Conservation (phyloP, 768 basidiomycete species). For the Amanita phalloides region DNA sequence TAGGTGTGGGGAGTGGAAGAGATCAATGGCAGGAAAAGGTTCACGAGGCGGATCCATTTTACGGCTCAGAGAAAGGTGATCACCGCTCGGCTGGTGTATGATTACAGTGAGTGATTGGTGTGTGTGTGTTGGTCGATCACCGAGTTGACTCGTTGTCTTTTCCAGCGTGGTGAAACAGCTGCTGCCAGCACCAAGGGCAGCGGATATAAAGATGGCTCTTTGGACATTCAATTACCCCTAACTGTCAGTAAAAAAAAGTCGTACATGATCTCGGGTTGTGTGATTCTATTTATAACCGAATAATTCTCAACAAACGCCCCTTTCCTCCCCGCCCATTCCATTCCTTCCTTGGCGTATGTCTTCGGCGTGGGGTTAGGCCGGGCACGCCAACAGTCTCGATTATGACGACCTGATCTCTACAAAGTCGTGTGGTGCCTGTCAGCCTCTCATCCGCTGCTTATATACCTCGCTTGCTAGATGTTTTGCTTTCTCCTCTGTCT, state of each 20-base stretch:
- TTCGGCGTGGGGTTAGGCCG: not conserved
- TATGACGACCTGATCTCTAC: too few species aligned
- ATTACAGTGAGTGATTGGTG: constrained; percentile 43
- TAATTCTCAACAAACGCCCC: not conserved
- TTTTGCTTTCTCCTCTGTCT: not conserved
- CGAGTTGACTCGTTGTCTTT: not conserved
- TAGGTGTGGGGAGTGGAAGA: constrained; percentile 55
- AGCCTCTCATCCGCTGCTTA: constrained; percentile 3
- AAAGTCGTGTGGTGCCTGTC: not conserved
- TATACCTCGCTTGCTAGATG: not conserved
- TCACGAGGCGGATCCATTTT: constrained; percentile 52
- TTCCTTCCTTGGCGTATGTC: too few species aligned
- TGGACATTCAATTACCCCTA: too few species aligned
- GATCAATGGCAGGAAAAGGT: constrained; percentile 47
- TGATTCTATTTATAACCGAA: not conserved
- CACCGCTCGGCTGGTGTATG: constrained; percentile 48
- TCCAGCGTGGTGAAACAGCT: not conserved
- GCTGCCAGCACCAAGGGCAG: too few species aligned
- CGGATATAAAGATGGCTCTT: too few species aligned
- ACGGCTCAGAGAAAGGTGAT: constrained; percentile 49
- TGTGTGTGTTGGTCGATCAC: not conserved
- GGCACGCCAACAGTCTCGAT: too few species aligned
- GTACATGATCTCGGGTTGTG: not conserved
- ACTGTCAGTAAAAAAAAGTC: too few species aligned
- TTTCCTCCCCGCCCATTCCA: not conserved